Evolutionary conservation across 495 filamentous ascomycete species (phyloP).

Genomic region (Penicillium angulare): DNA sequence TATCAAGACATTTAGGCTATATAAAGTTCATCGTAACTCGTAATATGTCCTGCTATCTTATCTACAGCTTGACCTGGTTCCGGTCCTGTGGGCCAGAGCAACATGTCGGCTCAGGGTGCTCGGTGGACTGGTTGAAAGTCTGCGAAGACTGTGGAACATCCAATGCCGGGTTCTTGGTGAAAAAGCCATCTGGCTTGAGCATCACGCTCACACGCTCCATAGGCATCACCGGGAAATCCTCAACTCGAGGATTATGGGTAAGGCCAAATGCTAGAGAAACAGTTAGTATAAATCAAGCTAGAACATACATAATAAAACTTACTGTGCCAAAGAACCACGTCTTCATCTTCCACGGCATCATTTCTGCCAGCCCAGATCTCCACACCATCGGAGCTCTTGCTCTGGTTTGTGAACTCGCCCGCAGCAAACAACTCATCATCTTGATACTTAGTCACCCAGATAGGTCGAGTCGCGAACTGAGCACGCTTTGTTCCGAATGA

Average conservation of each 20-base stretch:
- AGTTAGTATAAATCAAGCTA: not conserved
- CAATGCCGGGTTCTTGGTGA: conserved; percentile 69
- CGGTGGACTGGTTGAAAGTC: conserved; percentile 37
- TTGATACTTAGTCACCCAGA: conserved; percentile 78
- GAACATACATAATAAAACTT: conserved; percentile 12
- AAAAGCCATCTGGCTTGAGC: conserved; percentile 76
- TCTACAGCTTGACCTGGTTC: conserved; percentile 31
- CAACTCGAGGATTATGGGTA: conserved; percentile 57
- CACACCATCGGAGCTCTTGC: conserved; percentile 52
- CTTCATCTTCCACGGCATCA: conserved; percentile 48
- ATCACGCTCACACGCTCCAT: conserved; percentile 45
- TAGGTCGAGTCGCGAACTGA: conserved; percentile 76
- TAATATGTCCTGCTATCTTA: not conserved
- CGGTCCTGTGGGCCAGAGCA: conserved; percentile 28
- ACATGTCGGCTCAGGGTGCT: conserved; percentile 37
- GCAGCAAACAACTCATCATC: conserved; percentile 82
- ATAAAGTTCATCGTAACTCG: not conserved
- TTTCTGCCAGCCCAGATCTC: conserved; percentile 45
- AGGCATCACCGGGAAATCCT: conserved; percentile 70
- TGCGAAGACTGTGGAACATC: conserved; percentile 56
- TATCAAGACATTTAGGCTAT: too few species aligned
- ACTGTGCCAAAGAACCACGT: conserved; percentile 46
- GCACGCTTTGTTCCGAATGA: conserved; percentile 72
- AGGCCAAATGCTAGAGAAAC: conserved; percentile 52
- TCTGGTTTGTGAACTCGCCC: conserved; percentile 88